A percentile compares a stretch with the other conserved stretches of the same genome.
phyloP scores from a whole-genome alignment of 768 basidiomycete genomes.

The Auricularia sp. region DNA sequence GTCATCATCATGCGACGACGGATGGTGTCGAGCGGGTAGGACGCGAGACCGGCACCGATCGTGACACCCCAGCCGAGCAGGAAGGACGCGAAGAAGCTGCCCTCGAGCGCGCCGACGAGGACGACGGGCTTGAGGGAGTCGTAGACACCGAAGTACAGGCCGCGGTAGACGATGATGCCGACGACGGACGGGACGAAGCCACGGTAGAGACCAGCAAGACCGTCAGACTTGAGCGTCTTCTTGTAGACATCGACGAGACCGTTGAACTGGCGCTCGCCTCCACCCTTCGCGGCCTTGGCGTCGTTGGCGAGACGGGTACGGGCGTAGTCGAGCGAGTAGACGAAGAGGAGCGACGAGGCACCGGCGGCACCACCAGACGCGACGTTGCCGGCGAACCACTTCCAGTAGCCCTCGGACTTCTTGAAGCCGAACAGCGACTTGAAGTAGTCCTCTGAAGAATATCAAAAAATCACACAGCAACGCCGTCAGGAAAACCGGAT shows the following conservation, averaged over 20 bases:
- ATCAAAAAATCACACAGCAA: background rate
- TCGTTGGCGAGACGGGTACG: constrained; percentile 99
- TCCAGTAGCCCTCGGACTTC: constrained; percentile 96
- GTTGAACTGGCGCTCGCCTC: constrained; percentile 90
- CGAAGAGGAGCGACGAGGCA: constrained; percentile 96
- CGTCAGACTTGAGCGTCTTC: constrained; percentile 96
- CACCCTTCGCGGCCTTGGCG: constrained; percentile 85
- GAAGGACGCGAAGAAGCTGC: constrained; percentile 96
- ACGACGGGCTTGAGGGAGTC: constrained; percentile 95
- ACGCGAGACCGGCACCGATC: constrained; percentile 98
- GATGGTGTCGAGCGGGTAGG: constrained; percentile 88
- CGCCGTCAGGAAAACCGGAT: background rate
- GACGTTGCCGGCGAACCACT: constrained; percentile 96
- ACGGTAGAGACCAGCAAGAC: constrained; percentile 98
- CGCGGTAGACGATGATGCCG: constrained; percentile 99
- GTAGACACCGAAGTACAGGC: constrained; percentile 98
- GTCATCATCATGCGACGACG: constrained; percentile 99
- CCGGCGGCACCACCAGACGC: constrained; percentile 98
- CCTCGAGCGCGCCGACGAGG: constrained; percentile 89
- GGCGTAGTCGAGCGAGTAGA: constrained; percentile 98
- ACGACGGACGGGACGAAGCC: constrained; percentile 98
- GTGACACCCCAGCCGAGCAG: constrained; percentile 98
- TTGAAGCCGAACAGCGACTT: constrained; percentile 98
- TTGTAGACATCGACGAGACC: constrained; percentile 94
- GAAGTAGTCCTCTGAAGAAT: constrained; percentile 81